Base-by-base conservation (phyloP, 345 rosid genomes). In the Cardamine occulta region DNA sequence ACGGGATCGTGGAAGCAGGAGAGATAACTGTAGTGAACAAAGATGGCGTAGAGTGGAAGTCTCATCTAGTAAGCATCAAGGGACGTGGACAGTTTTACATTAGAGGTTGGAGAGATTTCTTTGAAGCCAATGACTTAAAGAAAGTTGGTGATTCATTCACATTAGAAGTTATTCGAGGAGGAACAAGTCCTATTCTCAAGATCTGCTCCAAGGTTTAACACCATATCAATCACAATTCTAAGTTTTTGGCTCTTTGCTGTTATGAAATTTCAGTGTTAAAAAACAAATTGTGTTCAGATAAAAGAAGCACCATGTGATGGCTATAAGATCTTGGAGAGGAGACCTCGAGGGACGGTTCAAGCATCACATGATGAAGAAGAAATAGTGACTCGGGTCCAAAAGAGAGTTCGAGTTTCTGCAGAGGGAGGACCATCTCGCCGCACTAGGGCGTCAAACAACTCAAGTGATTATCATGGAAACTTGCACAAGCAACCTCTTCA, bases 121-220 rank as follows among this genome's bases (percentile, higher is more conserved):
- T 68, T 52, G 0, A 21, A 40, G 63, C 79, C 37, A 75, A 61
- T 37, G 68, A 56, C 39, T 7, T 75, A 23, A 52, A 31, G 39
- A 68, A 61, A 21, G 15, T 57, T 35, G 67, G 74, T 52, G 79
- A 75, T 29, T 11, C 49, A 74, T 68, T 68, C 56, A 75, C 74
- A 61, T 2, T 75, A 6, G 79, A 75, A 53, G 29, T 17, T 52
- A 8, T 75, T 40, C 54, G 47, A 51, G 68, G 79, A 49, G 79
- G 79, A 68, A 19, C 29, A 51, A 51, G 48, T 61, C 79, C 69
- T 11, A 53, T 68, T 51, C 48, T 68, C 17, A 60, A 68, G 62
- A 17, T 68, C 28, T 60, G 74, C 62, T 7, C 74, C 63, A 52
- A 75, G 79, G 69, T 75, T n/a, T n/a, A n/a, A n/a, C n/a, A n/a